These are phyloP conservation scores for Exophiala sideris DNA, from an alignment of 2,329 filamentous ascomycete genomes.

Conservation along the genomic window DNA sequence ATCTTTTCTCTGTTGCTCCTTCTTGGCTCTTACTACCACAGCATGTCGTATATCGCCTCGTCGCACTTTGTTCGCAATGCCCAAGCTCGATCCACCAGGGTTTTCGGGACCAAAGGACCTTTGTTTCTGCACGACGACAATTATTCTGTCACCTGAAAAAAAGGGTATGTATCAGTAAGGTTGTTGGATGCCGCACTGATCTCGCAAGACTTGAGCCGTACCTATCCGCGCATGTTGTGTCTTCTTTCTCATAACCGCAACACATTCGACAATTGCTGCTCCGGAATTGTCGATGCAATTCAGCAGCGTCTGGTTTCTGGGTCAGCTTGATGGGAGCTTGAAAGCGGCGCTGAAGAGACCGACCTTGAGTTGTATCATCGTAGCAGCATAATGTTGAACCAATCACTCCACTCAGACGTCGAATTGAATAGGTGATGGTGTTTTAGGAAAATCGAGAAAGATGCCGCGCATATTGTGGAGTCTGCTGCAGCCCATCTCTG, in stretches of 20 bases:
- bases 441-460: too few relatives aligned
- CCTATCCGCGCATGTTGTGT: conserved; percentile 76
- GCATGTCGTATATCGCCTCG: conserved; percentile 95
- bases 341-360: background rate
- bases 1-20: conserved; percentile 82
- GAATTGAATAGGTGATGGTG: too few relatives aligned
- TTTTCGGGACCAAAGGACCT: conserved; percentile 67
- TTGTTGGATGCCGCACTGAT: background rate
- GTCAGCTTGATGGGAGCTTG: background rate
- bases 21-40: conserved; percentile 85
- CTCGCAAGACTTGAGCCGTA: conserved; percentile 43
- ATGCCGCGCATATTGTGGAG: background rate
- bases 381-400: conserved; percentile 40
- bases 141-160: conserved; percentile 85
- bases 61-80: conserved; percentile 87
- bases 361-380: conserved; percentile 89
- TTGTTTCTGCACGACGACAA: conserved; percentile 97
- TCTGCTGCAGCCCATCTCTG: background rate
- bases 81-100: conserved; percentile 63
- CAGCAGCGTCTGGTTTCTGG: conserved; percentile 70
- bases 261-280: conserved; percentile 94
- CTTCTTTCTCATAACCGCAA: conserved; percentile 88
- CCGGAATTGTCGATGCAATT: conserved; percentile 99
- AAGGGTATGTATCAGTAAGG: background rate
- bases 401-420: too few relatives aligned